Percentiles rank a stretch among this genome's conserved stretches.
Evolutionary conservation across 768 basidiomycete genomes (phyloP).

Genomic region (Trametes meyenii): DNA sequence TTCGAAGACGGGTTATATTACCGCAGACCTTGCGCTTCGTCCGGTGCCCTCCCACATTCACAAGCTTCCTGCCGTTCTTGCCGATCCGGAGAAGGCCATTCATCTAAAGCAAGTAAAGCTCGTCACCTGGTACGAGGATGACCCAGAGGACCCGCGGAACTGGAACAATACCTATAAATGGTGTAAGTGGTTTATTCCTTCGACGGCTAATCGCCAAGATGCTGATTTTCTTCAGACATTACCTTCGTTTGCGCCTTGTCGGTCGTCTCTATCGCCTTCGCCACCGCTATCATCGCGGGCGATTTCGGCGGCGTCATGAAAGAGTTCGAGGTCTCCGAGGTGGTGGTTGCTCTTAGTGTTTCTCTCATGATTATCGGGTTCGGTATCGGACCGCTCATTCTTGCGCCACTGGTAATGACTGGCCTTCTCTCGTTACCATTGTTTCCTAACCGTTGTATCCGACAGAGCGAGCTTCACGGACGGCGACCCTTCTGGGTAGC

Average conservation of each 20-base stretch:
- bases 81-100: conserved; percentile 40
- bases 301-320: conserved; percentile 38
- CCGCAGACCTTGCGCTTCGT: conserved; percentile 33
- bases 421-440: conserved; percentile 23
- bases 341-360: conserved; percentile 38
- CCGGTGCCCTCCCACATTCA: conserved; percentile 32
- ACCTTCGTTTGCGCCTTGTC: conserved; percentile 36
- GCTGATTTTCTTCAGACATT: conserved; percentile 28
- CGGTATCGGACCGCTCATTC: conserved; percentile 36
- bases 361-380: conserved; percentile 42
- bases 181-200: conserved; percentile 31
- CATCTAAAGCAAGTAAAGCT: conserved; percentile 36
- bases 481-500: conserved; percentile 41
- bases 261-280: conserved; percentile 42
- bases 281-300: conserved; percentile 40
- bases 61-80: conserved; percentile 21
- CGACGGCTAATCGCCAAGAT: background rate
- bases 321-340: conserved; percentile 37
- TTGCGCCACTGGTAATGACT: conserved; percentile 33
- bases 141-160: conserved; percentile 45
- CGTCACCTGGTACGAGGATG: conserved; percentile 41
- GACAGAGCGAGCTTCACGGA: conserved; percentile 43
- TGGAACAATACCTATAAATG: conserved; percentile 37
- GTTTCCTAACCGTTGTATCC: conserved; percentile 24
- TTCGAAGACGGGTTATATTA: conserved; percentile 34